phyloP scores from a whole-genome alignment of 306 rosid species.

The Glycine soja region DNA sequence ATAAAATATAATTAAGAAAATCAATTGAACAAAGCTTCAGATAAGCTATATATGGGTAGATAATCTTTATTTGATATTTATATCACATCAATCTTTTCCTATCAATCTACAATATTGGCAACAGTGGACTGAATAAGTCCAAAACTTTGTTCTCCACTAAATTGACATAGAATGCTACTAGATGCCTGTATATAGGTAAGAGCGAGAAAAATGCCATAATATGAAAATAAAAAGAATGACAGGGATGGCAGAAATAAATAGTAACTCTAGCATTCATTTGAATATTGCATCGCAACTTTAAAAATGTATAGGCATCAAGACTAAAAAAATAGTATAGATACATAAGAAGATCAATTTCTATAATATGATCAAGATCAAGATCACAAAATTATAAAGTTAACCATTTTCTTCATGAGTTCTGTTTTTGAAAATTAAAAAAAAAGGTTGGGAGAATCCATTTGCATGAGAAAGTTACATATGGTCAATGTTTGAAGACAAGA shows the following conservation, averaged over 20 bases:
- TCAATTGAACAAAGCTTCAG: no score
- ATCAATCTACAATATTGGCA: no score
- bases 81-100: no score
- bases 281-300: conserved; percentile 13
- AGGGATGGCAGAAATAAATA: conserved; percentile 20
- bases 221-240: conserved; percentile 18
- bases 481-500: conserved; percentile 40
- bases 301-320: conserved; percentile 30
- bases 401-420: conserved; percentile 13
- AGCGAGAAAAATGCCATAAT: not conserved
- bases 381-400: conserved; percentile 21
- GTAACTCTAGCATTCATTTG: conserved; percentile 1
- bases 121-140: no score
- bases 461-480: conserved; percentile 41
- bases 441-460: conserved; percentile 42
- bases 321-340: conserved; percentile 12
- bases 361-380: conserved; percentile 27
- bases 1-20: no score
- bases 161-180: conserved; percentile 14
- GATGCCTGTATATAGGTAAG: conserved; percentile 6
- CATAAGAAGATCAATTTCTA: conserved; percentile 22
- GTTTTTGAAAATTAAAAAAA: not conserved
- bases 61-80: no score
- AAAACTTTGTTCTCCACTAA: not conserved
- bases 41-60: no score